A percentile compares a stretch with the other conserved stretches of the same genome.
Evolutionary conservation across 1,284 basidiomycete genomes (phyloP).

Genomic region (Somion occarium): DNA sequence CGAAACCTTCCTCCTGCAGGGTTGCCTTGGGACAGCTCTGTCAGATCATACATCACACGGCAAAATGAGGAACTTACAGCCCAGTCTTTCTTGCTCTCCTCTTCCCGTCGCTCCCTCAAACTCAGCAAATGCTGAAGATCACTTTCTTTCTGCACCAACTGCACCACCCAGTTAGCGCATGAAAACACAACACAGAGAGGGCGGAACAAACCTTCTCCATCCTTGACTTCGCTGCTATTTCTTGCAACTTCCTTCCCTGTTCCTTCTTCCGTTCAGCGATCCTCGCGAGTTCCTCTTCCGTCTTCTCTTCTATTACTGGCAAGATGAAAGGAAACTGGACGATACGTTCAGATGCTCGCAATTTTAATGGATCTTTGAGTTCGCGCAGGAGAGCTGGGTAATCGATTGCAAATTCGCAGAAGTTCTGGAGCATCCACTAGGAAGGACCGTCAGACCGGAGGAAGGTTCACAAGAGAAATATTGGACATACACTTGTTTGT

Average conservation of each 20-base stretch:
- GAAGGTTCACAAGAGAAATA: not conserved
- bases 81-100: slow-evolving; percentile 78
- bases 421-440: slow-evolving; percentile 87
- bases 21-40: slow-evolving; percentile 40
- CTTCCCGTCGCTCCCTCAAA: slow-evolving; percentile 60
- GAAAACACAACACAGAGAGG: too few relatives aligned
- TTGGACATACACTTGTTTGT: slow-evolving; percentile 48
- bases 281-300: slow-evolving; percentile 83
- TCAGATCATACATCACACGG: slow-evolving; percentile 6
- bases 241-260: slow-evolving; percentile 85
- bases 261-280: slow-evolving; percentile 79
- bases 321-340: slow-evolving; percentile 82
- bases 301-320: slow-evolving; percentile 78
- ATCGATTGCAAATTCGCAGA: slow-evolving; percentile 83
- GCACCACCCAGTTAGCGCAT: not conserved
- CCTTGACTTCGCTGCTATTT: slow-evolving; percentile 86
- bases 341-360: slow-evolving; percentile 69
- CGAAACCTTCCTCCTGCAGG: slow-evolving; percentile 72
- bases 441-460: not conserved
- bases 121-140: slow-evolving; percentile 72
- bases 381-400: slow-evolving; percentile 67
- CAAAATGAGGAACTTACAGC: slow-evolving; percentile 35
- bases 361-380: slow-evolving; percentile 57
- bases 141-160: slow-evolving; percentile 80
- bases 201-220: slow-evolving; percentile 82